Conservation (phyloP, 1,139 yeast species). For the Yamadazyma aaseri region DNA sequence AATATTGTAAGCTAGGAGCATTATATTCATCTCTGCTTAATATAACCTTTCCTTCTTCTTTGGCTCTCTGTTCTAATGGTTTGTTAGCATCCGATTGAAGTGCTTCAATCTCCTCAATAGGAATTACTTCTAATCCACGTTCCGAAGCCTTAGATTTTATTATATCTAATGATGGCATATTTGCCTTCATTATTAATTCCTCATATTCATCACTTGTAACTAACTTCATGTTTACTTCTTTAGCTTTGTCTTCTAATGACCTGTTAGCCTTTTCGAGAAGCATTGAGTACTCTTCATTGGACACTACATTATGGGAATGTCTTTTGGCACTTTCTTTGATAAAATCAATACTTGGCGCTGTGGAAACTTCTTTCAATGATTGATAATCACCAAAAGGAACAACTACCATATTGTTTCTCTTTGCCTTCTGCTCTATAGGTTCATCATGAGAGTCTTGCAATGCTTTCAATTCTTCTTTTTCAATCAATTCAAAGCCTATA, state of each 20-base stretch:
- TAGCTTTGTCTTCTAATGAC: constrained; percentile 24
- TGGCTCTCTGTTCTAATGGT: constrained; percentile 20
- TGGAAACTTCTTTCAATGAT: constrained; percentile 17
- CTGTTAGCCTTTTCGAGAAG: constrained; percentile 13
- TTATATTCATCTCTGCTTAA: constrained; percentile 22
- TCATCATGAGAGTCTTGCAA: constrained; percentile 11
- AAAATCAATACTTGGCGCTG: constrained; percentile 25
- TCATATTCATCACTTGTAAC: constrained; percentile 28
- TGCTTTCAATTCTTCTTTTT: constrained; percentile 15
- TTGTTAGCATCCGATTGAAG: constrained; percentile 18
- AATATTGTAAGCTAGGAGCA: constrained; percentile 23
- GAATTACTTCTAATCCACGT: constrained; percentile 29
- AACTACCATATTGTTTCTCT: constrained; percentile 17
- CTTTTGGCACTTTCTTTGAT: constrained; percentile 25
- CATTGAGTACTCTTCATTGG: constrained; percentile 11
- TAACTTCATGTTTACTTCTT: constrained; percentile 24
- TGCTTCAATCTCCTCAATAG: constrained; percentile 24
- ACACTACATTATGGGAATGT: constrained; percentile 6
- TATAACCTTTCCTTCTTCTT: constrained; percentile 25
- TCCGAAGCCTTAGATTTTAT: constrained; percentile 26
- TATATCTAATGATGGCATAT: constrained; percentile 36
- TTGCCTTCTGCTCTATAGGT: constrained; percentile 14
- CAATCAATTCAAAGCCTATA: constrained; percentile 19
- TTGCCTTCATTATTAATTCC: constrained; percentile 31
- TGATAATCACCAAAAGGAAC: constrained; percentile 18